Conservation (phyloP, 345 rosid genomes). For the Populus alba region DNA sequence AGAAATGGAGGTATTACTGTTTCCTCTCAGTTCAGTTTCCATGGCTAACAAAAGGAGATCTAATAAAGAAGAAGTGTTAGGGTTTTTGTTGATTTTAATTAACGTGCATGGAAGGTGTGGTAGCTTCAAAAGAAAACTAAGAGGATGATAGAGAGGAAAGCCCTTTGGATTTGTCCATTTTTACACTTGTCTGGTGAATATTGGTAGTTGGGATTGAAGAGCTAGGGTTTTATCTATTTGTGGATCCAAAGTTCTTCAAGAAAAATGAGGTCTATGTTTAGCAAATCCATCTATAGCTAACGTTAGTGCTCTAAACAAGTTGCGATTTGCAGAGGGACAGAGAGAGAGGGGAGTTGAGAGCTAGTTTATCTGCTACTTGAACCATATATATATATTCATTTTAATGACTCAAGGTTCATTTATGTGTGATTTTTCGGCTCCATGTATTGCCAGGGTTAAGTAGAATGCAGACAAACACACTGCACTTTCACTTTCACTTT, state of each 20-base stretch:
- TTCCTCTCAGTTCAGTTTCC: slow-evolving; percentile 49
- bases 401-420: too few relatives aligned
- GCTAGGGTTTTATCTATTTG: slow-evolving; percentile 34
- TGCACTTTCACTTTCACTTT: background rate
- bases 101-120: slow-evolving; percentile 26
- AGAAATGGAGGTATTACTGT: slow-evolving; percentile 32
- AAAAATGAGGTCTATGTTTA: background rate
- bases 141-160: background rate
- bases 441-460: background rate
- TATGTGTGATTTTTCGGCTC: too few relatives aligned
- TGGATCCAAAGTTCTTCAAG: background rate
- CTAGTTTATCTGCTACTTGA: slow-evolving; percentile 11
- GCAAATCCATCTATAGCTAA: background rate
- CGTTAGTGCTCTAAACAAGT: background rate
- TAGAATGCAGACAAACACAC: background rate
- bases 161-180: background rate
- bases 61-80: background rate
- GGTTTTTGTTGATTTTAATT: background rate
- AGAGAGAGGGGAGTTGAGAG: slow-evolving; percentile 6
- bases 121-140: background rate
- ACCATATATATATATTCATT: slow-evolving; percentile 9
- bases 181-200: slow-evolving; percentile 20
- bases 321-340: background rate
- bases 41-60: slow-evolving; percentile 11
- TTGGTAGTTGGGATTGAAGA: slow-evolving; percentile 26